phyloP scores from a whole-genome alignment of 202 grass and related monocot species.

The Schoenoplectus triqueter region DNA sequence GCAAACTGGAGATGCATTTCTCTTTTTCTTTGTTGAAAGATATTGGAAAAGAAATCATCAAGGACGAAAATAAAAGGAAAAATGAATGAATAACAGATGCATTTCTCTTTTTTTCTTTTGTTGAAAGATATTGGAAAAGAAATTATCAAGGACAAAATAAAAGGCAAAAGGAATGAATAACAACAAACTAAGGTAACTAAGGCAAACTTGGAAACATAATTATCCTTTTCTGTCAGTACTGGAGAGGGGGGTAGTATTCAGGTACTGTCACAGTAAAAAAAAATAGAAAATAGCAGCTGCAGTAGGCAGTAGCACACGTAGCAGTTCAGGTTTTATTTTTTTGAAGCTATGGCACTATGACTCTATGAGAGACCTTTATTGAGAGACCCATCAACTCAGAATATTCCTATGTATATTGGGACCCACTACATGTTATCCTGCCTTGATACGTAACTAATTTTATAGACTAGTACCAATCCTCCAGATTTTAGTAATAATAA shows the following conservation, averaged over 20 bases:
- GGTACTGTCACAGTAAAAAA: constrained; percentile 19
- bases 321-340: constrained; percentile 28
- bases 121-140: neutral
- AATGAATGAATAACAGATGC: too few relatives aligned
- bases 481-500: too few relatives aligned
- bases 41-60: too few relatives aligned
- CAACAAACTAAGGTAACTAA: neutral
- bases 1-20: too few relatives aligned
- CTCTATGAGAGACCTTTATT: neutral
- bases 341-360: neutral
- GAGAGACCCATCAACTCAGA: constrained; percentile 32
- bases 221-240: neutral
- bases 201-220: neutral
- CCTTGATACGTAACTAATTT: constrained; percentile 29
- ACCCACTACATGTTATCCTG: constrained; percentile 1
- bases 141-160: neutral
- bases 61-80: too few relatives aligned
- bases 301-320: neutral
- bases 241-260: neutral
- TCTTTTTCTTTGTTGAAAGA: too few relatives aligned
- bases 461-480: neutral
- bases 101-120: too few relatives aligned
- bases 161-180: neutral
- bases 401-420: constrained; percentile 33
- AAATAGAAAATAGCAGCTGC: constrained; percentile 6